These are phyloP conservation scores for Antitrichia curtipendula DNA, from an alignment of 225 moss, liverwort and hornwort genomes.

Conservation along the genomic window DNA sequence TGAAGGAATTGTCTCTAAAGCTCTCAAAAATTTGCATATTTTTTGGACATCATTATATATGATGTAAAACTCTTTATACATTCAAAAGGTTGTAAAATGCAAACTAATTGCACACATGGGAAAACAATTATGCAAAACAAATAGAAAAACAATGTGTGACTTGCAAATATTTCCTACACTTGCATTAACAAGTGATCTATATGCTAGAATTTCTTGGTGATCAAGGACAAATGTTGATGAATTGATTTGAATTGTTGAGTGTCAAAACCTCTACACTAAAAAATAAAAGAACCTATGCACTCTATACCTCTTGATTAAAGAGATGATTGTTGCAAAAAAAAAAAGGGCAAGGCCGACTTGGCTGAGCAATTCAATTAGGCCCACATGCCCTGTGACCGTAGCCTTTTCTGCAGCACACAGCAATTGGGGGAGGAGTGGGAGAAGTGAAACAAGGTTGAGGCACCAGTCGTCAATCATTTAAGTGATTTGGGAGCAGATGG, in stretches of 20 bases:
- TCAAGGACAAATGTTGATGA: neutral
- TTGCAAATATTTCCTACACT: neutral
- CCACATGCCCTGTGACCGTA: no score
- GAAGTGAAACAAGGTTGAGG: no score
- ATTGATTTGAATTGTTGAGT: neutral
- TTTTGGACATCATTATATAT: neutral
- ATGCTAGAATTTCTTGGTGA: neutral
- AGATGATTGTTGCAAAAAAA: neutral
- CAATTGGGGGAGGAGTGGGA: neutral
- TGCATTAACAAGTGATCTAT: neutral
- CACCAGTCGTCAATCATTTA: no score
- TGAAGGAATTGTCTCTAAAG: neutral
- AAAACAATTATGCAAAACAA: neutral
- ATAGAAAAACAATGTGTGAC: neutral
- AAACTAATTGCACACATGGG: neutral
- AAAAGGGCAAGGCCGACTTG: no score
- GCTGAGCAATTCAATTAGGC: no score
- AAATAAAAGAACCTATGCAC: rapidly evolving
- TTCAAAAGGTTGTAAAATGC: neutral
- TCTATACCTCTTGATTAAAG: neutral
- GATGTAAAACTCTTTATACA: neutral
- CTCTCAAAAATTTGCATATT: no score
- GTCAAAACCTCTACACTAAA: neutral
- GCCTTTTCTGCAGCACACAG: no score
- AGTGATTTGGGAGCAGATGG: no score